Percentiles rank a stretch among this genome's conserved stretches.
phyloP scores from a whole-genome alignment of 1,139 yeast genomes.

The Diutina neorugosa region DNA sequence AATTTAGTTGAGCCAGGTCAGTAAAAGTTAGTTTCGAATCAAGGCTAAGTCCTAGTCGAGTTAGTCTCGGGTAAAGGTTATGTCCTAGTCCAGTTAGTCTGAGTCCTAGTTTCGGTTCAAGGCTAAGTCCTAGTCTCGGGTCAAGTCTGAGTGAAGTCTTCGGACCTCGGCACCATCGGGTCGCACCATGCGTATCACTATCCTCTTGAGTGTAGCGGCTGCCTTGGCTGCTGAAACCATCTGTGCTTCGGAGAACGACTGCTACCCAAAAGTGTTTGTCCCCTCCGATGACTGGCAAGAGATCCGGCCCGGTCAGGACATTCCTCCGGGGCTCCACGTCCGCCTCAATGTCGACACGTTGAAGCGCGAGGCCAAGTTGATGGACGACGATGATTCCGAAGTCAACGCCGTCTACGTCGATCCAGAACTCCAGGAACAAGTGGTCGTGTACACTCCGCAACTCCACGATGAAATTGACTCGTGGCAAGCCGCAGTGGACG shows the following conservation, averaged over 20 bases:
- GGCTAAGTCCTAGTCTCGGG: no score
- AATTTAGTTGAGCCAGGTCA: no score
- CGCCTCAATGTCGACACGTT: slow-evolving; percentile 60
- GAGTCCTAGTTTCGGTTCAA: no score
- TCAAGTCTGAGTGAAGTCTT: no score
- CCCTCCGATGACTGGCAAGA: slow-evolving; percentile 60
- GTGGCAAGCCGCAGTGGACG: slow-evolving; percentile 17
- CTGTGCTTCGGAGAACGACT: slow-evolving; percentile 18
- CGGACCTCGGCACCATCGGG: not conserved
- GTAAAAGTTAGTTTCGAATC: no score
- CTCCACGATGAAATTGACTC: not conserved
- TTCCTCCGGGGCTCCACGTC: slow-evolving; percentile 73
- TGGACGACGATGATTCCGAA: slow-evolving; percentile 17
- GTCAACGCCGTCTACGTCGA: not conserved
- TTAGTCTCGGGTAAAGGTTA: no score
- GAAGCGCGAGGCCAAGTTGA: slow-evolving; percentile 51
- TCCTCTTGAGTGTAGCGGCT: not conserved
- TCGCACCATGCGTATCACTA: not conserved
- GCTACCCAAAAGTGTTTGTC: slow-evolving; percentile 52
- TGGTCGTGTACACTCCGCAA: not conserved
- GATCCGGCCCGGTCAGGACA: slow-evolving; percentile 53
- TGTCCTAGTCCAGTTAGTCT: no score
- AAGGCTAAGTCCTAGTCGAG: no score
- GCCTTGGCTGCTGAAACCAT: not conserved
- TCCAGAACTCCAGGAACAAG: not conserved